Conservation (phyloP, 1,284 basidiomycete species). For the Hypsizygus ulmarius region DNA sequence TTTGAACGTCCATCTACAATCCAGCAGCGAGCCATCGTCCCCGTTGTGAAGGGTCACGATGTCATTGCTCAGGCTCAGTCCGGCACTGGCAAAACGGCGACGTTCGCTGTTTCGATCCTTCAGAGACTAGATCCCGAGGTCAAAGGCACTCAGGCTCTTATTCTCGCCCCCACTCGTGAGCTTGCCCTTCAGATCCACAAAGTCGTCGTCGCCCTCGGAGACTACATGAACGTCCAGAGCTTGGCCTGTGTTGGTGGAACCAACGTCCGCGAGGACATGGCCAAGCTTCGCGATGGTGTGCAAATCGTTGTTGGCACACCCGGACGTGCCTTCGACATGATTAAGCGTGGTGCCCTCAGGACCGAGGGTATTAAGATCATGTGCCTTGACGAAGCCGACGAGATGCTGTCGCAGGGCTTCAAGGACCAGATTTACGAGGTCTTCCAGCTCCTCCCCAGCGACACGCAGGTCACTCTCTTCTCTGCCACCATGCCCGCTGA, state of each 20-base stretch:
- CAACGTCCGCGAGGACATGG: conserved; percentile 80
- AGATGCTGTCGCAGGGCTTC: conserved; percentile 86
- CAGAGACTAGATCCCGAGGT: conserved; percentile 58
- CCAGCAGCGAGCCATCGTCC: conserved; percentile 84
- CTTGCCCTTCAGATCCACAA: conserved; percentile 92
- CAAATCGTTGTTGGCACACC: conserved; percentile 82
- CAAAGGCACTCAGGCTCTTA: conserved; percentile 82
- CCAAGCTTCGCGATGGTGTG: conserved; percentile 72
- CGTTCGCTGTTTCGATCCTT: conserved; percentile 78
- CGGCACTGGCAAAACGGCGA: conserved; percentile 83
- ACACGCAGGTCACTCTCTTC: conserved; percentile 78
- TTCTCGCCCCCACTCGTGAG: conserved; percentile 86
- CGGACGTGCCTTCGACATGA: conserved; percentile 84
- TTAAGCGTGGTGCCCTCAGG: conserved; percentile 74
- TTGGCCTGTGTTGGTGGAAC: conserved; percentile 84
- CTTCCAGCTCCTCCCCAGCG: conserved; percentile 78
- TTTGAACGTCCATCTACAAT: conserved; percentile 87
- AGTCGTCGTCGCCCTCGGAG: conserved; percentile 82
- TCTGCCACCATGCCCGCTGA: conserved; percentile 86
- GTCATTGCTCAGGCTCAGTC: conserved; percentile 86
- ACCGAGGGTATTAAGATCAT: conserved; percentile 82
- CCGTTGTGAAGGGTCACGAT: conserved; percentile 79
- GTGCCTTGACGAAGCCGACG: conserved; percentile 86
- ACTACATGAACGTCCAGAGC: conserved; percentile 84
- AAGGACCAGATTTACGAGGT: conserved; percentile 89